These are phyloP conservation scores for Populus simonii DNA, from an alignment of 345 rosid species.

Conservation along the genomic window DNA sequence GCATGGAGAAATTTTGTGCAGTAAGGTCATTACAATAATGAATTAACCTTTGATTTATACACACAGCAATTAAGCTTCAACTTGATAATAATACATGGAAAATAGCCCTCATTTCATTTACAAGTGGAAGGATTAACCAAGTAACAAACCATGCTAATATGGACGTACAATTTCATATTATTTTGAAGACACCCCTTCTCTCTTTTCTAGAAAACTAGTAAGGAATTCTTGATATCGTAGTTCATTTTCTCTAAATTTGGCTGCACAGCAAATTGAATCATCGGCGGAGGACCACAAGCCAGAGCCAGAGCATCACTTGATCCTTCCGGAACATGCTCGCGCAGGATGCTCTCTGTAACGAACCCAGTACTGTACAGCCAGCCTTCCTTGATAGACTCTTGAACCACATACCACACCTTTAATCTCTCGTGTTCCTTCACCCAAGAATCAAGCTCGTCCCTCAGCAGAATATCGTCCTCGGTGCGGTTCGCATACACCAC, in stretches of 20 bases:
- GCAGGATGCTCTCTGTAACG: conserved; percentile 58
- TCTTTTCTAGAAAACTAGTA: conserved; percentile 53
- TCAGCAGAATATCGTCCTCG: conserved; percentile 72
- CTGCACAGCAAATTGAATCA: conserved; percentile 90
- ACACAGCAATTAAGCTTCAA: too few relatives aligned
- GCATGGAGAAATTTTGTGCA: too few relatives aligned
- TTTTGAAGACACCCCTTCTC: not conserved
- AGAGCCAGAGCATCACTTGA: conserved; percentile 56
- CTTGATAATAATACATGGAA: not conserved
- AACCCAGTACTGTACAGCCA: conserved; percentile 78
- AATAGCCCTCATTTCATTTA: not conserved
- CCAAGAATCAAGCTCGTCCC: conserved; percentile 88
- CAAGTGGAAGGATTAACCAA: not conserved
- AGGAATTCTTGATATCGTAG: conserved; percentile 57
- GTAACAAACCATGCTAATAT: not conserved
- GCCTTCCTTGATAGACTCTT: conserved; percentile 52
- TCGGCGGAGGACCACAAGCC: conserved; percentile 94
- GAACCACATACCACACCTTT: conserved; percentile 86
- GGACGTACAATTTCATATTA: not conserved
- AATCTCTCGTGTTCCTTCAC: conserved; percentile 51
- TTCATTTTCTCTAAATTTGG: conserved; percentile 94
- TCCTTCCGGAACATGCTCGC: conserved; percentile 67
- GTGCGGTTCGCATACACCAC: conserved; percentile 87
- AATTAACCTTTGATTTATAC: too few relatives aligned
- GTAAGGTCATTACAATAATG: too few relatives aligned